Conservation (phyloP, 169 alveolate species). For the Plasmodium falciparum region DNA sequence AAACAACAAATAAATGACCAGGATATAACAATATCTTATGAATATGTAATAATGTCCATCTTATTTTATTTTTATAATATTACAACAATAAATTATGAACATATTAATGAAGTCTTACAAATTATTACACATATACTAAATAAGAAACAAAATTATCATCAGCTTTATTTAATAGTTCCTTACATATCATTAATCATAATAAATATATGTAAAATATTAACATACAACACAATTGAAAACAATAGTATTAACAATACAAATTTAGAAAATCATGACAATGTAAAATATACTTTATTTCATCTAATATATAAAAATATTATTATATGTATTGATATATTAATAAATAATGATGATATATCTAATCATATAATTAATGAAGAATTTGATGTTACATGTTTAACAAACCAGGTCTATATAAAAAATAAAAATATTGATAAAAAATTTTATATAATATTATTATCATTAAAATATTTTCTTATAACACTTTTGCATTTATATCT, state of each 20-base stretch:
- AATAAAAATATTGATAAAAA: slow-evolving; percentile 34
- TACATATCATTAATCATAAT: slow-evolving; percentile 21
- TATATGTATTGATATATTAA: slow-evolving; percentile 39
- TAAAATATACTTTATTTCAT: slow-evolving; percentile 22
- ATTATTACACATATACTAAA: slow-evolving; percentile 9
- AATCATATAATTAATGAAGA: slow-evolving; percentile 13
- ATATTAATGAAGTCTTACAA: slow-evolving; percentile 12
- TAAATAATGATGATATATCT: slow-evolving; percentile 9
- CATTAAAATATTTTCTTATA: slow-evolving; percentile 49
- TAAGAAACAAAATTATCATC: too few relatives aligned
- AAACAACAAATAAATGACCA: not conserved
- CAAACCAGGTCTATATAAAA: slow-evolving; percentile 6
- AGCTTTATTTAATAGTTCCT: slow-evolving; percentile 2
- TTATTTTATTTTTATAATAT: slow-evolving; percentile 17
- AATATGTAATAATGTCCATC: slow-evolving; percentile 9
- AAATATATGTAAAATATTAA: slow-evolving; percentile 33
- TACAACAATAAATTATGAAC: slow-evolving; percentile 4
- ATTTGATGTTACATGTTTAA: slow-evolving; percentile 21
- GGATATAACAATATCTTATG: slow-evolving; percentile 8
- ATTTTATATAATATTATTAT: slow-evolving; percentile 25
- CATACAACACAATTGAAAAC: not conserved
- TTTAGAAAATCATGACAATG: not conserved
- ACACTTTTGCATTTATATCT: slow-evolving; percentile 25
- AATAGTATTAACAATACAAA: not conserved
- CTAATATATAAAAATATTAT: slow-evolving; percentile 21